A percentile compares a stretch with the other conserved stretches of the same genome.
Conservation (phyloP, 768 basidiomycete species). For the Trichaptum fuscoviolaceum region DNA sequence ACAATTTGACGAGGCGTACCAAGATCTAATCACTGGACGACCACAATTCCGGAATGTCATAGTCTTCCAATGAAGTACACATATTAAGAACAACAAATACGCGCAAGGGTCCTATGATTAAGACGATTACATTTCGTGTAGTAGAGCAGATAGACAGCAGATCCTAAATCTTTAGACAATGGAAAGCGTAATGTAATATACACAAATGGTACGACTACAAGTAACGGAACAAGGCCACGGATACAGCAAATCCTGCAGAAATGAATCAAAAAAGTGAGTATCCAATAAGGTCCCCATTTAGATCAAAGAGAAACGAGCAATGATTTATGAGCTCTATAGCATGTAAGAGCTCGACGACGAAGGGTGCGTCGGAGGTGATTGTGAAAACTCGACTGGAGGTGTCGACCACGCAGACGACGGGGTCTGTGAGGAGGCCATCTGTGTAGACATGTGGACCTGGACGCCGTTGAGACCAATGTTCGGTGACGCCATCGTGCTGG, state of each 20-base stretch:
- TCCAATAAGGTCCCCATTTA: not conserved
- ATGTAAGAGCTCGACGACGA: not conserved
- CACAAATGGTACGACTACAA: not conserved
- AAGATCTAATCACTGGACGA: constrained; percentile 7
- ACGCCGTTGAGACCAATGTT: not conserved
- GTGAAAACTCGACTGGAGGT: not conserved
- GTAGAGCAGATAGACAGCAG: not conserved
- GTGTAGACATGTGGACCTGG: not conserved
- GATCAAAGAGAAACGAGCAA: not conserved
- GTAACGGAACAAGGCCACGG: not conserved
- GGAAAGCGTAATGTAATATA: not conserved
- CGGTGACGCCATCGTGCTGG: not conserved
- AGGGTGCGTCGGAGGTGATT: not conserved
- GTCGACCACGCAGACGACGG: not conserved
- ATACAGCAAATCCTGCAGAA: not conserved
- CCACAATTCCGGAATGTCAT: constrained; percentile 14
- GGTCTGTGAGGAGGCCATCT: not conserved
- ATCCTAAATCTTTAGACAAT: not conserved
- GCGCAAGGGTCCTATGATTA: too few relatives aligned
- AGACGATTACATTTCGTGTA: not conserved
- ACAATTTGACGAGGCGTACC: constrained; percentile 10
- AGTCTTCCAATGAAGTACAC: constrained; percentile 7
- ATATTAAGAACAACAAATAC: not conserved
- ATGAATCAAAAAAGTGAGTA: not conserved
- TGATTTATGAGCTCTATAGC: not conserved